Conservation (phyloP, 345 rosid genomes). For the Eutrema yunnanense region DNA sequence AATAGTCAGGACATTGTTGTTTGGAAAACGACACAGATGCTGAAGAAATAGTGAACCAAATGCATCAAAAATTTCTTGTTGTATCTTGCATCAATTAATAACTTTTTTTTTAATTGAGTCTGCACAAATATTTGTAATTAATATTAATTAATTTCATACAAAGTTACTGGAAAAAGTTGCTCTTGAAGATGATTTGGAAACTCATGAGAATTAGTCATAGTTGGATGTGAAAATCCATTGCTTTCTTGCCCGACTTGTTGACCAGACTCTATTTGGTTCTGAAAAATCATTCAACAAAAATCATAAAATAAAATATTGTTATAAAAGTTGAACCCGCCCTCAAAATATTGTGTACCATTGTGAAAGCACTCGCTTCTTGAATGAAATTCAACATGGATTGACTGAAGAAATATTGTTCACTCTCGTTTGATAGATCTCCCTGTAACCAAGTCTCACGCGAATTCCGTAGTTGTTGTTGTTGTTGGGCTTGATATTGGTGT, state of each 20-base stretch:
- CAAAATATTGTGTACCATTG: neutral
- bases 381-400: neutral
- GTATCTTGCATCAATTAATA: neutral
- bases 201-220: neutral
- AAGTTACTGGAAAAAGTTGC: neutral
- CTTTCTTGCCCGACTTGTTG: neutral
- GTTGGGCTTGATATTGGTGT: neutral
- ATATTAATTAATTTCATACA: neutral
- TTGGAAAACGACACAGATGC: neutral
- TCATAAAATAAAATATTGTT: neutral
- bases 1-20: neutral
- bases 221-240: neutral
- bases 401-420: neutral
- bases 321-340: neutral
- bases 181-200: neutral
- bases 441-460: neutral
- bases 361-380: neutral
- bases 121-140: too few species aligned
- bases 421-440: neutral
- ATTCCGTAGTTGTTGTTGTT: neutral
- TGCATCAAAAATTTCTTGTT: neutral
- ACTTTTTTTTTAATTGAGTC: neutral
- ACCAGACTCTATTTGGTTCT: neutral
- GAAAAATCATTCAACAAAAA: neutral
- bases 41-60: neutral